phyloP scores from a whole-genome alignment of 108 stramenopile genomes.

The Mediolabrus comicus region DNA sequence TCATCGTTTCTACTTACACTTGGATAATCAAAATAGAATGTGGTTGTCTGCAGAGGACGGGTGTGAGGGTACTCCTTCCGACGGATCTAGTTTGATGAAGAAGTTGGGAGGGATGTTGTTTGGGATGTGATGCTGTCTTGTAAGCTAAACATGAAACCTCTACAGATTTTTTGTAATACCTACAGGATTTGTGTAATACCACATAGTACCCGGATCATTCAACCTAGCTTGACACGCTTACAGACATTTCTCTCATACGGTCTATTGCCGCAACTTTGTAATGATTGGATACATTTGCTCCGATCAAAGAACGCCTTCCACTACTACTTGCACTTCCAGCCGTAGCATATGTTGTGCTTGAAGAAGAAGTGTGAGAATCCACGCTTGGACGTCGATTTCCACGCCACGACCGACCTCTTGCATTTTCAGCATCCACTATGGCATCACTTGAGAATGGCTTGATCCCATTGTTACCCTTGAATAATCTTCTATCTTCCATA shows the following conservation, averaged over 20 bases:
- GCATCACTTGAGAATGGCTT: not conserved
- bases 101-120: conserved; percentile 46
- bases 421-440: not conserved
- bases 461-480: not conserved
- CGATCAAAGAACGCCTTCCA: too few species aligned
- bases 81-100: conserved; percentile 31
- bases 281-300: too few species aligned
- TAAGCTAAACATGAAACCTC: too few species aligned
- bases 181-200: not conserved
- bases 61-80: conserved; percentile 70
- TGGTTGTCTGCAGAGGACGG: conserved; percentile 86
- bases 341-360: too few species aligned
- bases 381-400: not conserved
- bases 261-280: too few species aligned
- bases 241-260: too few species aligned
- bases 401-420: not conserved
- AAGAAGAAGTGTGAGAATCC: not conserved
- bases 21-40: conserved; percentile 47
- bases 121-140: conserved; percentile 31
- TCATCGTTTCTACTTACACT: conserved; percentile 81
- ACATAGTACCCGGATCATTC: not conserved
- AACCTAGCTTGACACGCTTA: too few species aligned
- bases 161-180: not conserved
- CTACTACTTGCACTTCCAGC: too few species aligned
- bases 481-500: too few species aligned